Base-by-base conservation (phyloP, 2,329 filamentous ascomycete species). In the Stylonectria norvegica region DNA sequence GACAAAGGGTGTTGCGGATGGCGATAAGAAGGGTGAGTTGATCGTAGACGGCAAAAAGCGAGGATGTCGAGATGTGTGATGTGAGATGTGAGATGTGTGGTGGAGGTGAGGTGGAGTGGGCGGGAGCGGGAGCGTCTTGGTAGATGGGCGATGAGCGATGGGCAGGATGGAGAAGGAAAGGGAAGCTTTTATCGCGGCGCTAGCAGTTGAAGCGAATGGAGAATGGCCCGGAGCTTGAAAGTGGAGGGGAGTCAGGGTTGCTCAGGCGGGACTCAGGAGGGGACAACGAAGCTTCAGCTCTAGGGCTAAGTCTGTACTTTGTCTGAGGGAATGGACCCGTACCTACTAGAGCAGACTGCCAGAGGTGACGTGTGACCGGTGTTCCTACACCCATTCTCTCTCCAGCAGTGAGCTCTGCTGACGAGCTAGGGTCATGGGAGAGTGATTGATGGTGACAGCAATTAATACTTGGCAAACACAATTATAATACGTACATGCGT, bases 1-100 rank as follows among this genome's bases (percentile, higher is more conserved):
- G 41, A n/a, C n/a, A n/a, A n/a, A n/a, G 54, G 48, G 44, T 18
- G 35, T 36, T 27, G 60, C 78, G 67, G 57, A 39, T 35, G 30
- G 36, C 33, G 38, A 42, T 20, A 20, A 12, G 19, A 20, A n/a
- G n/a, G 19, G 31, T 18, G 19, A 22, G 14, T 22, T 34, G 32
- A 22, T 22, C 14, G 43, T 42, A 38, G 45, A 38, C 28, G 17
- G 33, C 35, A 49, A 43, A 50, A 41, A 40, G 40, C 36, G 40
- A 30, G n/a, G n/a, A n/a, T n/a, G n/a, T n/a, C n/a, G n/a, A n/a
- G 38, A 36, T 17, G 37, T 35, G 29, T 37, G 34, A 39, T 47
- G 27, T 37, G 38, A 38, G 35, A 41, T 18, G 32, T 33, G 49
- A 33, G 28, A 39, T 42, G n/a, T n/a, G n/a, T 38, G 49, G 45